Percentiles rank a stretch among this genome's conserved stretches.
Evolutionary conservation across 805 yeast species (phyloP).

Genomic region (Ogataea henricii): DNA sequence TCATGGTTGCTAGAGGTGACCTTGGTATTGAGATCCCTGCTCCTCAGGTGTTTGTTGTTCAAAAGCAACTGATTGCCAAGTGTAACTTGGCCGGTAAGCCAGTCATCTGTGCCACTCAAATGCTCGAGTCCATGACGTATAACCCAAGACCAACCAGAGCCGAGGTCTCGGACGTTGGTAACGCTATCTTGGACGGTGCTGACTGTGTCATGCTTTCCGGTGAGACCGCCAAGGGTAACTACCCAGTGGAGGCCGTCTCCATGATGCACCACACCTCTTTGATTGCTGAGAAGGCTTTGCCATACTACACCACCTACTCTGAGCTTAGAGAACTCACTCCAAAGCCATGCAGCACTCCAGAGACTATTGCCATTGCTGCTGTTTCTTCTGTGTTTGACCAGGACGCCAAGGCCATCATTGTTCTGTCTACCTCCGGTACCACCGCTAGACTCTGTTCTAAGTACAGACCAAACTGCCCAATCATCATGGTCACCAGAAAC

Average conservation of each 20-base stretch:
- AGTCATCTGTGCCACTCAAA: conserved; percentile 98
- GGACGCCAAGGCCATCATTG: conserved; percentile 94
- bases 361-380: conserved; percentile 96
- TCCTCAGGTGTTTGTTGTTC: conserved; percentile 96
- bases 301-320: conserved; percentile 79
- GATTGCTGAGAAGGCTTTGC: conserved; percentile 95
- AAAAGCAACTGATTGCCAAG: conserved; percentile 98
- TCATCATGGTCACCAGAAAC: conserved; percentile 97
- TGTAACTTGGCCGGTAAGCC: conserved; percentile 99
- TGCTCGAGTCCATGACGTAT: conserved; percentile 99
- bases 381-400: conserved; percentile 96
- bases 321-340: conserved; percentile 84
- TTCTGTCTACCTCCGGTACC: conserved; percentile 90
- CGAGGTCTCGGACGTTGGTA: conserved; percentile 98
- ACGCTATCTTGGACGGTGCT: conserved; percentile 98
- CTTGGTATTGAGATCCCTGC: conserved; percentile 99
- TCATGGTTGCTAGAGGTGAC: conserved; percentile 99
- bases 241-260: conserved; percentile 95
- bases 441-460: conserved; percentile 96
- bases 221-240: conserved; percentile 99
- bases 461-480: conserved; percentile 97
- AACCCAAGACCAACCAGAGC: conserved; percentile 99
- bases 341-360: conserved; percentile 90
- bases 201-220: conserved; percentile 99
- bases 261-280: conserved; percentile 98